phyloP scores from a whole-genome alignment of 2,329 filamentous ascomycete species.

The Diaporthe ilicicola region DNA sequence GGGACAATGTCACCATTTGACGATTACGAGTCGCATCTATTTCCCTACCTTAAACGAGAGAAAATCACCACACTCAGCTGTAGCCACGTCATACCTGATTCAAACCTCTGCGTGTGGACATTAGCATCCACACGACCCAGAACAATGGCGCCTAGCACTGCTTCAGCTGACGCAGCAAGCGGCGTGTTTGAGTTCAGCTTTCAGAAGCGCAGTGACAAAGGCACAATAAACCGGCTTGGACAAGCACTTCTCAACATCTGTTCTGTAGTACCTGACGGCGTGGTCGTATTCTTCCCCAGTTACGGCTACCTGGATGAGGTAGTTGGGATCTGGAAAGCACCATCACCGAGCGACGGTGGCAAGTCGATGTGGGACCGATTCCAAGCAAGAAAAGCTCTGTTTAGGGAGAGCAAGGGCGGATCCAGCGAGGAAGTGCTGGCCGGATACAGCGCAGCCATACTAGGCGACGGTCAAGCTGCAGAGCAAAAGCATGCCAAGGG shows the following conservation, averaged over 20 bases:
- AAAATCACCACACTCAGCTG: constrained; percentile 86
- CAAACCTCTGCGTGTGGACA: constrained; percentile 82
- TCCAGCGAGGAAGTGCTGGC: constrained; percentile 75
- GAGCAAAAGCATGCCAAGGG: constrained; percentile 55
- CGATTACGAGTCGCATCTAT: constrained; percentile 87
- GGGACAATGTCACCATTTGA: constrained; percentile 98
- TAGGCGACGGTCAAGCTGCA: constrained; percentile 49
- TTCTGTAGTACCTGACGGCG: constrained; percentile 80
- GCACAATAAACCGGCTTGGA: constrained; percentile 79
- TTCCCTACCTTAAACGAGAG: constrained; percentile 72
- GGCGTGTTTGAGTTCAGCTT: constrained; percentile 84
- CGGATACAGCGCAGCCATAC: constrained; percentile 76
- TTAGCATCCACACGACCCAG: constrained; percentile 58
- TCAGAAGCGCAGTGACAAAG: constrained; percentile 73
- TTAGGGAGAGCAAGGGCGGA: constrained; percentile 63
- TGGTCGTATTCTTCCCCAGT: constrained; percentile 95
- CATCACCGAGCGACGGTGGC: constrained; percentile 36
- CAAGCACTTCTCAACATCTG: constrained; percentile 76
- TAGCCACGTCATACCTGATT: constrained; percentile 88
- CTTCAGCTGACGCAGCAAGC: constrained; percentile 46
- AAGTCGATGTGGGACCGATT: constrained; percentile 68
- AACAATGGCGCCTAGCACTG: constrained; percentile 8
- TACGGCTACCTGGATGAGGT: constrained; percentile 89
- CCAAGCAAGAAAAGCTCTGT: constrained; percentile 66
- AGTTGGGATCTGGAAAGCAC: constrained; percentile 64